A percentile compares a stretch with the other conserved stretches of the same genome.
Conservation (phyloP, 2,329 filamentous ascomycete genomes). For the Fusarium sterilihyphosum region DNA sequence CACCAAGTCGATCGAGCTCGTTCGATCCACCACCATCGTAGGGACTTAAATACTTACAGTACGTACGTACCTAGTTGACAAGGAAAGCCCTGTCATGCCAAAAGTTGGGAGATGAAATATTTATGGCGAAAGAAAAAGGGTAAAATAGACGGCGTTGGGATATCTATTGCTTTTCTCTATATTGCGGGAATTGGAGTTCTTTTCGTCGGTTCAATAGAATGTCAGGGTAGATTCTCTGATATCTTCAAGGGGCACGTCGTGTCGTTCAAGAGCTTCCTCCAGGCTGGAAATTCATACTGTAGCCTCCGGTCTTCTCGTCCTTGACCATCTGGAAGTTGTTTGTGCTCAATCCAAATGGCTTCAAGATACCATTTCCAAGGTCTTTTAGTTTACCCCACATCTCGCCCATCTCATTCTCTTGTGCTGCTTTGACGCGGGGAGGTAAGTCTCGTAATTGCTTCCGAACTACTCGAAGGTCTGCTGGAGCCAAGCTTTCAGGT, state of each 20-base stretch:
- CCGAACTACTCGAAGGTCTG: conserved; percentile 75
- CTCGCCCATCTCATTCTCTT: conserved; percentile 88
- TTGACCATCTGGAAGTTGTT: conserved; percentile 95
- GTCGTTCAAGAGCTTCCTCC: conserved; percentile 31
- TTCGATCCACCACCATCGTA: conserved; percentile 29
- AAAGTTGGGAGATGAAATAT: neutral
- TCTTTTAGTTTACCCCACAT: conserved; percentile 98
- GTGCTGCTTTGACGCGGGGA: conserved; percentile 75
- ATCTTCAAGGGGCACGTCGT: neutral
- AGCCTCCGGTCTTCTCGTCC: conserved; percentile 88
- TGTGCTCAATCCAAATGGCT: conserved; percentile 92
- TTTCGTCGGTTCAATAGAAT: neutral
- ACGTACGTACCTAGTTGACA: neutral
- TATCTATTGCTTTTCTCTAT: conserved; percentile 34
- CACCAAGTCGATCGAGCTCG: conserved; percentile 62
- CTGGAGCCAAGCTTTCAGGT: conserved; percentile 61
- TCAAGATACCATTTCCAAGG: conserved; percentile 90
- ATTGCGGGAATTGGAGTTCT: neutral
- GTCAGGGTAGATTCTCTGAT: neutral
- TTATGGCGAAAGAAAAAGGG: neutral
- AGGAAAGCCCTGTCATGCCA: neutral
- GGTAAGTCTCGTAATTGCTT: conserved; percentile 74
- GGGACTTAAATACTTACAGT: neutral
- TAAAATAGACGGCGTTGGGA: conserved; percentile 23
- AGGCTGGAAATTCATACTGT: conserved; percentile 85